phyloP scores from a whole-genome alignment of 805 yeast genomes.

The Teunomyces stri region DNA sequence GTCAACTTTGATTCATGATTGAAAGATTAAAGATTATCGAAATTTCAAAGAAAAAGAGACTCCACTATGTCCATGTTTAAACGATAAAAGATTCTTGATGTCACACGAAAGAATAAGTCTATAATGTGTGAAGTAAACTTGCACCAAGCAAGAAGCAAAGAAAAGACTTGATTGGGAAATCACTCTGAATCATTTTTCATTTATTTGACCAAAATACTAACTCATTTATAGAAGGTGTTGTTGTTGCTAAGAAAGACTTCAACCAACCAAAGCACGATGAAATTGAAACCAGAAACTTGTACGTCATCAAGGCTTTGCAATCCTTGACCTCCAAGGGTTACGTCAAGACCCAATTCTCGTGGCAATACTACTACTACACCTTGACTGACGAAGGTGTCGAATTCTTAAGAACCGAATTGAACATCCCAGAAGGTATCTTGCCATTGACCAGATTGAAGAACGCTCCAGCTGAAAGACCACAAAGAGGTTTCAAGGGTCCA shows the following conservation, averaged over 20 bases:
- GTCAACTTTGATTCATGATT: not conserved
- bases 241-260: constrained; percentile 99
- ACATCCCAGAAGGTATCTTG: constrained; percentile 97
- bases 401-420: constrained; percentile 95
- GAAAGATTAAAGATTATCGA: not conserved
- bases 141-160: not conserved
- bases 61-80: not conserved
- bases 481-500: constrained; percentile 41
- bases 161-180: not conserved
- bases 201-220: constrained; percentile 29
- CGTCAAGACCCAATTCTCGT: constrained; percentile 99
- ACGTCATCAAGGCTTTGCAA: constrained; percentile 97
- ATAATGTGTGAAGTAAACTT: too few species aligned
- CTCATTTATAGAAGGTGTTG: constrained; percentile 85
- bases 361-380: constrained; percentile 99
- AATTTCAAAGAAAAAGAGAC: not conserved
- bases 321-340: constrained; percentile 97
- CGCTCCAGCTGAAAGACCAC: constrained; percentile 79
- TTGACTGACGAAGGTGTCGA: constrained; percentile 99
- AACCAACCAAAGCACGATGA: constrained; percentile 97
- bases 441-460: constrained; percentile 97
- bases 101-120: too few species aligned
- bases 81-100: too few species aligned
- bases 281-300: constrained; percentile 96
- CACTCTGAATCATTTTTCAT: not conserved